Evolutionary conservation across 768 basidiomycete genomes (phyloP), one percentile per base, ranked within the genome.

Genomic region (Leccinum imitatum): DNA sequence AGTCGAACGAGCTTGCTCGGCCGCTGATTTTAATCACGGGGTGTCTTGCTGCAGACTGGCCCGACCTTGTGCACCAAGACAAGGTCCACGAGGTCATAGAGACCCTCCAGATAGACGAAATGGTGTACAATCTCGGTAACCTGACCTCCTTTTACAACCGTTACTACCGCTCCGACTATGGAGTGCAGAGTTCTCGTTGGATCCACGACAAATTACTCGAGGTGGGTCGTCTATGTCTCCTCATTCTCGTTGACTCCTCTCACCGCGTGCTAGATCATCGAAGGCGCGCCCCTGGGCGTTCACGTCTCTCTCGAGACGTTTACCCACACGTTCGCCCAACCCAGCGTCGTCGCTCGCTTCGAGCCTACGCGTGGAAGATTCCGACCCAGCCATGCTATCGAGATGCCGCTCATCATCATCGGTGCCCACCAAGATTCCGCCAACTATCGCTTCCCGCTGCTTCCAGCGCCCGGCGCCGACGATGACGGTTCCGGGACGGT

Each of bases 401-500:
- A 64, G 11, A 56, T 67, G 39, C 71, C 75, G 3, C 67, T 75
- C 53, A 71, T 75, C 41, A 78, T 80, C 58, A 63, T 80, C 44
- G 78, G 78, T 25, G 74, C 78, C 6, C 79, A 79, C 63, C 77
- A 79, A 67, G 79, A 80, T 57, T 78, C 77, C 2, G 77, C 78
- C 62, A 81, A 80, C 58, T 69, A 66, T 63, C 74, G 58, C 53
- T 77, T 77, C 0, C 73, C 74, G 3, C 70, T 63, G 54, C 78
- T 79, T 47, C 76, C 75, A 47, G 80, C 81, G 6, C 80, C 81
- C 37, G 81, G 82, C 50, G 79, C 79, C 1, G 81, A 82, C 54
- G 81, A 82, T 57, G 80, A 81, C 57, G 81, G 81, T 27, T 77
- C 87, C 63, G 91, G 90, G 60, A 82, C 79, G 23, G 87, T 90